Conservation (phyloP, 805 yeast genomes). For the Wickerhamiella hasegawae region DNA sequence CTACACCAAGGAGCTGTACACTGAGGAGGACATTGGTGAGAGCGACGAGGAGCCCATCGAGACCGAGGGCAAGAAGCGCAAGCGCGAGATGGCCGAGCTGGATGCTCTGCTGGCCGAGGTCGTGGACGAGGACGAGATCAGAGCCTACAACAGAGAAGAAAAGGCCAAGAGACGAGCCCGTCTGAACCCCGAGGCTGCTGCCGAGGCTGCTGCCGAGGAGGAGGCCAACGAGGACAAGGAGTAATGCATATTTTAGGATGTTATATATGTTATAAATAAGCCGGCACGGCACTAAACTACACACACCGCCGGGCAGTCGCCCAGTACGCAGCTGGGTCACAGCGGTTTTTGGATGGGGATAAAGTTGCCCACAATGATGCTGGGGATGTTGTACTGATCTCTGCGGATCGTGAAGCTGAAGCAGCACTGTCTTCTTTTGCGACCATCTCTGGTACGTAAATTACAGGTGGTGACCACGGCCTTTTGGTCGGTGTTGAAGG, state of each 20-base stretch:
- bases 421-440: constrained; percentile 70
- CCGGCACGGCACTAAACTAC: no score
- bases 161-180: constrained; percentile 1
- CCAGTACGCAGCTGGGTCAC: neutral
- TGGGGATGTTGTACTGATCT: constrained; percentile 86
- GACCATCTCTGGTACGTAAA: constrained; percentile 66
- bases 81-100: constrained; percentile 26
- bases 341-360: constrained; percentile 38
- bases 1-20: constrained; percentile 38
- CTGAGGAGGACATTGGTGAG: constrained; percentile 32
- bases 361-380: constrained; percentile 90
- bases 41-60: constrained; percentile 24
- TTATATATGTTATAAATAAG: no score
- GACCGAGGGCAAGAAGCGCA: constrained; percentile 16
- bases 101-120: constrained; percentile 75
- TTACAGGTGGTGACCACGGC: constrained; percentile 89
- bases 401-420: constrained; percentile 87
- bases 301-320: no score
- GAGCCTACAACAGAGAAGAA: constrained; percentile 44
- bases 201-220: neutral
- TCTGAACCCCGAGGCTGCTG: neutral
- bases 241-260: no score
- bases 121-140: constrained; percentile 54
- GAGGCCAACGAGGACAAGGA: no score
- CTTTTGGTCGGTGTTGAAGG: constrained; percentile 89